A percentile compares a stretch with the other conserved stretches of the same genome.
Evolutionary conservation across 1,284 basidiomycete species (phyloP).

Genomic region (Trichosporon inkin): DNA sequence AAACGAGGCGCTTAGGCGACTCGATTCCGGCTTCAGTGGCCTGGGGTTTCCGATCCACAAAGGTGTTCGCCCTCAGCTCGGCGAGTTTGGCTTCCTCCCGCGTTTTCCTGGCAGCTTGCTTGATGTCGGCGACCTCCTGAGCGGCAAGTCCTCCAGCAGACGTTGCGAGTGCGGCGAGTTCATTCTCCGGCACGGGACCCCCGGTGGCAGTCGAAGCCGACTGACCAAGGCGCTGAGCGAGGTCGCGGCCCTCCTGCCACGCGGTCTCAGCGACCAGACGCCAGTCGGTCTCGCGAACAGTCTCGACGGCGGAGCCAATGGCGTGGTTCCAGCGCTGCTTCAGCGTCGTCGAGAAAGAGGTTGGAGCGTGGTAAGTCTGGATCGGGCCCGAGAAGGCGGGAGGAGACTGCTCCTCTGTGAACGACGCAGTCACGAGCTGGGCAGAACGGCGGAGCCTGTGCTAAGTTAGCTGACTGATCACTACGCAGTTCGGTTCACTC

Average conservation of each 20-base stretch:
- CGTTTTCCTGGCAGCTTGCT: not conserved
- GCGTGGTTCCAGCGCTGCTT: slow-evolving; percentile 40
- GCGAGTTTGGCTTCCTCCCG: not conserved
- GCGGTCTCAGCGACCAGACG: slow-evolving; percentile 23
- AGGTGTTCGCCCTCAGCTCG: slow-evolving; percentile 2
- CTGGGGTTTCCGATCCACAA: slow-evolving; percentile 12
- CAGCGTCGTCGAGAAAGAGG: slow-evolving; percentile 32
- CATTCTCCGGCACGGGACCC: not conserved
- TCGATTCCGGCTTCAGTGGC: slow-evolving; percentile 9
- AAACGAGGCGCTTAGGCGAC: slow-evolving; percentile 22
- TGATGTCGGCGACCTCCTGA: not conserved
- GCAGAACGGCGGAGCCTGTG: slow-evolving; percentile 2
- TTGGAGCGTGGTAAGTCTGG: slow-evolving; percentile 16
- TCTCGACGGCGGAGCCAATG: slow-evolving; percentile 23
- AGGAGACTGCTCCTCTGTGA: not conserved
- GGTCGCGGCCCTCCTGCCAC: slow-evolving; percentile 9
- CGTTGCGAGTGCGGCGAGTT: not conserved
- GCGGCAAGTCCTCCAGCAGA: not conserved
- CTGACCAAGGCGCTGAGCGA: not conserved
- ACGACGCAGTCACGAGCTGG: slow-evolving; percentile 1
- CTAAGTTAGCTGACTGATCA: too few species aligned
- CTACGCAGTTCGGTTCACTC: too few species aligned
- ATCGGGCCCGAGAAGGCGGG: slow-evolving; percentile 23
- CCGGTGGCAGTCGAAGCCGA: not conserved
- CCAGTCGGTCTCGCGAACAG: slow-evolving; percentile 35